These are phyloP conservation scores for Xylaria longipes DNA, from an alignment of 495 filamentous ascomycete species.

Conservation along the genomic window DNA sequence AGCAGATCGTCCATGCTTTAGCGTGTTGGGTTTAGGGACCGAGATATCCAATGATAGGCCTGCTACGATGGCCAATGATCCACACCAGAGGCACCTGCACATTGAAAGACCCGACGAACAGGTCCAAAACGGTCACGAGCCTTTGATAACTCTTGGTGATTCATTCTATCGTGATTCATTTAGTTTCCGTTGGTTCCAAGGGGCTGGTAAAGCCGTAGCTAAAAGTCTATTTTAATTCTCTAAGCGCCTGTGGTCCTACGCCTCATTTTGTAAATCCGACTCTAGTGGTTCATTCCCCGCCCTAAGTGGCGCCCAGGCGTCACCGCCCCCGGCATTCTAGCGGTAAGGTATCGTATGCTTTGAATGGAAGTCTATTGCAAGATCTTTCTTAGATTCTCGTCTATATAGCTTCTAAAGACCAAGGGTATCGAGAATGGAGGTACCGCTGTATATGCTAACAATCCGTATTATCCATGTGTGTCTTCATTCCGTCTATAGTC, in stretches of 20 bases:
- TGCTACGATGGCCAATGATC: background rate
- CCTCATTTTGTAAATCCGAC: background rate
- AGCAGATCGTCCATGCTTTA: constrained; percentile 16
- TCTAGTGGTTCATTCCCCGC: background rate
- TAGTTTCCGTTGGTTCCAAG: background rate
- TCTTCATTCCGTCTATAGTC: constrained; percentile 48
- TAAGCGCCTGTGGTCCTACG: constrained; percentile 15
- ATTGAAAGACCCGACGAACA: constrained; percentile 4
- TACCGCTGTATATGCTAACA: constrained; percentile 20
- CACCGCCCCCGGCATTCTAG: background rate
- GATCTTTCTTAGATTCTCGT: constrained; percentile 4
- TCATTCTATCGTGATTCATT: background rate
- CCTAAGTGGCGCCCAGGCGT: background rate
- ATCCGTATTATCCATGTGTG: background rate
- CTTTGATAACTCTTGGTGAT: background rate
- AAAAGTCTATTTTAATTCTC: constrained; percentile 14
- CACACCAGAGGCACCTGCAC: constrained; percentile 3
- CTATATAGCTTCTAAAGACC: constrained; percentile 11
- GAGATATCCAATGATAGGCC: constrained; percentile 17
- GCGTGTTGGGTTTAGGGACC: background rate
- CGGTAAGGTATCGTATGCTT: background rate
- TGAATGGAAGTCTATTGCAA: constrained; percentile 15
- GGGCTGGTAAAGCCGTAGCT: background rate
- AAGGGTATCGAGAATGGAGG: constrained; percentile 14
- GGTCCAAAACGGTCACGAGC: constrained; percentile 5